Percentiles rank a stretch among this genome's conserved stretches.
Evolutionary conservation across 2,329 filamentous ascomycete species (phyloP).

Genomic region (Chrysoporthe cubensis): DNA sequence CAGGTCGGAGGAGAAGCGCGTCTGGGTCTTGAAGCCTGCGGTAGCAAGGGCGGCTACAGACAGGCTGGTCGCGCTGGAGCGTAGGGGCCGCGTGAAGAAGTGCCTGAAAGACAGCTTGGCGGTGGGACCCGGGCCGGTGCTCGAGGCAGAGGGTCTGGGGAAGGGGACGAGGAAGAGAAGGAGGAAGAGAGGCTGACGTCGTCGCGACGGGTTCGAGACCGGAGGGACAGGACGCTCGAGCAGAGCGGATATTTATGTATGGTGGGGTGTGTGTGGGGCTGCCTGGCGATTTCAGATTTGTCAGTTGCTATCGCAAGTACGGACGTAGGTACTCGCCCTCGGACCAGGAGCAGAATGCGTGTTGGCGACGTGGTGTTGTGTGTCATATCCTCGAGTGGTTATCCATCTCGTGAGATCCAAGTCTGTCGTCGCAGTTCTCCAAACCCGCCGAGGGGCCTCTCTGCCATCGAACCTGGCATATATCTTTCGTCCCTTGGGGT

Average conservation of each 20-base stretch:
- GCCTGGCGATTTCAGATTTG: conserved; percentile 12
- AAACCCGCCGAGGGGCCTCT: neutral
- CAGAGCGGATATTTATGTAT: conserved; percentile 11
- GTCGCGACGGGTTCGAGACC: neutral
- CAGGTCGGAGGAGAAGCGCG: conserved; percentile 39
- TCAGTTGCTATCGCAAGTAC: neutral
- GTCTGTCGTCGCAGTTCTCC: neutral
- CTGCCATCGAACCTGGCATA: neutral
- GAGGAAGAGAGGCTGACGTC: neutral
- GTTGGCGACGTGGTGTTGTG: neutral
- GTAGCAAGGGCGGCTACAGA: conserved; percentile 73
- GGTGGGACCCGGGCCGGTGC: conserved; percentile 40
- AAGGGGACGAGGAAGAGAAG: neutral
- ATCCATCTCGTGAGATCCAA: neutral
- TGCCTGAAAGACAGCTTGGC: conserved; percentile 92
- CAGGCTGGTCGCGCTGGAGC: conserved; percentile 73
- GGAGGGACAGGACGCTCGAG: neutral
- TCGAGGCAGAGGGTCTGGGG: neutral
- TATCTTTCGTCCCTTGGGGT: neutral
- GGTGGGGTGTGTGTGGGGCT: conserved; percentile 6
- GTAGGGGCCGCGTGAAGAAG: conserved; percentile 71
- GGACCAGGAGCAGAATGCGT: neutral
- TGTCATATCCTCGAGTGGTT: neutral
- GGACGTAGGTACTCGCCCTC: neutral
- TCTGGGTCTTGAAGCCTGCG: conserved; percentile 60